Evolutionary conservation across 2,329 filamentous ascomycete species (phyloP).

Genomic region (Microdochium trichocladiopsis): DNA sequence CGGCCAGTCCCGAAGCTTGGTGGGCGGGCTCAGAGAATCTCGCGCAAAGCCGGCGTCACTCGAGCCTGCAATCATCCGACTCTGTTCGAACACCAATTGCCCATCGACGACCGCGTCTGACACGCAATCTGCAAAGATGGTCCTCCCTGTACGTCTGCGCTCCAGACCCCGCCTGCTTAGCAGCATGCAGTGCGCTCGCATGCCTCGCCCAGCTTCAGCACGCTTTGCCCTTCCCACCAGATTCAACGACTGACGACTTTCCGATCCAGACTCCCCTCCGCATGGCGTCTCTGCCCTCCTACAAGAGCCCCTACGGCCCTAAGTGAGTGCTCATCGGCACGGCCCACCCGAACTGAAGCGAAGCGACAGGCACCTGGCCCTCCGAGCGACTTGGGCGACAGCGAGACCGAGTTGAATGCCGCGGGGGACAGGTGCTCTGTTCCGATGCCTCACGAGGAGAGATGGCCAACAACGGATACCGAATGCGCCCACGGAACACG

Average conservation of each 20-base stretch:
- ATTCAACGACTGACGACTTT: conserved; percentile 3
- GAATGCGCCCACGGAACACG: neutral
- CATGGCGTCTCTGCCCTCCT: conserved; percentile 32
- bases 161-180: neutral
- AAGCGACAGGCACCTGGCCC: neutral
- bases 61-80: neutral
- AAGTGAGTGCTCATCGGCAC: conserved; percentile 43
- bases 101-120: neutral
- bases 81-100: neutral
- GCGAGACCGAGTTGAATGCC: neutral
- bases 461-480: neutral
- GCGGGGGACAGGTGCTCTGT: no score
- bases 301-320: conserved; percentile 58
- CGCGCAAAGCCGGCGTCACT: conserved; percentile 11
- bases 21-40: conserved; percentile 13
- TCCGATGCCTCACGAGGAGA: no score
- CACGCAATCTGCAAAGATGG: neutral
- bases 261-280: conserved; percentile 36
- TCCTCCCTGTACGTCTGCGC: neutral
- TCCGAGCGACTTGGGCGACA: neutral
- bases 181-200: conserved; percentile 14
- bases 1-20: neutral
- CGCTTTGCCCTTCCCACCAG: neutral
- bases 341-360: neutral
- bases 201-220: neutral